Evolutionary conservation across 2,329 filamentous ascomycete genomes (phyloP).

Genomic region (Cladorrhinum sp.): DNA sequence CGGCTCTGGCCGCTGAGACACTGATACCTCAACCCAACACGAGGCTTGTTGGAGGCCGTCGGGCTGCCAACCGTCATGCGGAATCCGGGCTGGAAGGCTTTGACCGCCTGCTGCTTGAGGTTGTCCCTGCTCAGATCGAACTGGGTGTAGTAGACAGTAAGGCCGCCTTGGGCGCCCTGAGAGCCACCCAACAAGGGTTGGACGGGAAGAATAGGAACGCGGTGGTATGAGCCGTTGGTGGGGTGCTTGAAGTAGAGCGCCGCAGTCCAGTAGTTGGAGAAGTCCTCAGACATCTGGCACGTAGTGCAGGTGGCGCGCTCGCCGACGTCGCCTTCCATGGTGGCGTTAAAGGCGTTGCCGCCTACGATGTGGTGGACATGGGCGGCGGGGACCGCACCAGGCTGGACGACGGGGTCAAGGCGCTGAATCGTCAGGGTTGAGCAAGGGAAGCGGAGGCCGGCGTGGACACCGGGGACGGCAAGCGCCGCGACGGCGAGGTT

Average conservation of each 20-base stretch:
- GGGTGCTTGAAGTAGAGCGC: conserved; percentile 30
- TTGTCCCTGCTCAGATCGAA: conserved; percentile 28
- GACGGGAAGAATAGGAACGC: conserved; percentile 25
- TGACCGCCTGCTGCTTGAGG: conserved; percentile 26
- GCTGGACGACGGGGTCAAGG: conserved; percentile 28
- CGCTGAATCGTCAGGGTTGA: conserved; percentile 30
- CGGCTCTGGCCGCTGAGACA: conserved; percentile 18
- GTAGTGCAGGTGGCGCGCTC: conserved; percentile 28
- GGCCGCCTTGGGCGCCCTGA: conserved; percentile 25
- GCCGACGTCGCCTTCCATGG: conserved; percentile 26
- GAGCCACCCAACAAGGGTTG: conserved; percentile 28
- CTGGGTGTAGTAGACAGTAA: conserved; percentile 30
- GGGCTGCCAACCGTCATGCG: conserved; percentile 26
- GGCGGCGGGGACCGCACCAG: conserved; percentile 23
- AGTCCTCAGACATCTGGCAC: conserved; percentile 31
- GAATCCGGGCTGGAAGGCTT: conserved; percentile 28
- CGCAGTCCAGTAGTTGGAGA: conserved; percentile 32
- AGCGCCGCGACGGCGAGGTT: conserved; percentile 4
- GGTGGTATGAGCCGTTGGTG: conserved; percentile 29
- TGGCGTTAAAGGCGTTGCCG: conserved; percentile 29
- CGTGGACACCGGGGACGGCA: conserved; percentile 20
- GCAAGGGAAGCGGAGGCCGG: conserved; percentile 31
- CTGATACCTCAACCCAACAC: conserved; percentile 22
- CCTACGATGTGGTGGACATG: conserved; percentile 29
- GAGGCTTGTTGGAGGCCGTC: conserved; percentile 2